These are phyloP conservation scores for Canariomyces notabilis DNA, from an alignment of 2,329 filamentous ascomycete species.

Conservation along the genomic window DNA sequence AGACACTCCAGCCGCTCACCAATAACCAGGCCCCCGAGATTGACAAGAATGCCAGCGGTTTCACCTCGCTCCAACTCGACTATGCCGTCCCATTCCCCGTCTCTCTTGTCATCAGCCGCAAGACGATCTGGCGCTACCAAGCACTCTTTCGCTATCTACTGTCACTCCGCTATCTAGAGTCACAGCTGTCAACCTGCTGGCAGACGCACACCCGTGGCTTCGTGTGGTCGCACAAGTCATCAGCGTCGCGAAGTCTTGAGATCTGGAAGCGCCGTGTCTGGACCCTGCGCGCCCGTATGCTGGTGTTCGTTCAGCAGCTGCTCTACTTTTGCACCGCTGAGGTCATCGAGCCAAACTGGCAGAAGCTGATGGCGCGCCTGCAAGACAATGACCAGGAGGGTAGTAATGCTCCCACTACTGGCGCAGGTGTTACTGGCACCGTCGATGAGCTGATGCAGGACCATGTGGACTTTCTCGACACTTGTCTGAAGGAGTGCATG, in stretches of 20 bases:
- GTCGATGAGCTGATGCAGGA: conserved; percentile 99
- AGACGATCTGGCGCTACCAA: conserved; percentile 96
- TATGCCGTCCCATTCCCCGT: conserved; percentile 93
- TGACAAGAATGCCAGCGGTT: conserved; percentile 83
- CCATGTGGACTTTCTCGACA: conserved; percentile 96
- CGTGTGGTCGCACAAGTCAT: conserved; percentile 76
- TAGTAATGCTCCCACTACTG: conserved; percentile 1
- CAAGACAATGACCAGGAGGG: conserved; percentile 32
- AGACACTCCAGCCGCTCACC: conserved; percentile 67
- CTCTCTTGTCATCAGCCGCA: conserved; percentile 89
- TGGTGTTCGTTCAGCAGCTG: conserved; percentile 94
- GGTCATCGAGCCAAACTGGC: conserved; percentile 97
- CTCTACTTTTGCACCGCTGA: conserved; percentile 96
- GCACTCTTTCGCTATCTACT: conserved; percentile 91
- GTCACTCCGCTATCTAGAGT: conserved; percentile 83
- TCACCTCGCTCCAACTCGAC: conserved; percentile 89
- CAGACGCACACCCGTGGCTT: conserved; percentile 77
- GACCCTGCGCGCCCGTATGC: conserved; percentile 88
- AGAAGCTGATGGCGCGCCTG: conserved; percentile 82
- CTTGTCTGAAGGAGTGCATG: conserved; percentile 98
- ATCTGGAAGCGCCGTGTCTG: conserved; percentile 90
- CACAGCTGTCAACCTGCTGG: conserved; percentile 82
- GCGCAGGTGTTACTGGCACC: conserved; percentile 53
- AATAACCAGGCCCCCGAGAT: conserved; percentile 63
- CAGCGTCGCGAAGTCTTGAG: conserved; percentile 64